Percentiles rank a stretch among this genome's conserved stretches.
phyloP scores from a whole-genome alignment of 176 grass and related monocot genomes.

The Musa beccarii region DNA sequence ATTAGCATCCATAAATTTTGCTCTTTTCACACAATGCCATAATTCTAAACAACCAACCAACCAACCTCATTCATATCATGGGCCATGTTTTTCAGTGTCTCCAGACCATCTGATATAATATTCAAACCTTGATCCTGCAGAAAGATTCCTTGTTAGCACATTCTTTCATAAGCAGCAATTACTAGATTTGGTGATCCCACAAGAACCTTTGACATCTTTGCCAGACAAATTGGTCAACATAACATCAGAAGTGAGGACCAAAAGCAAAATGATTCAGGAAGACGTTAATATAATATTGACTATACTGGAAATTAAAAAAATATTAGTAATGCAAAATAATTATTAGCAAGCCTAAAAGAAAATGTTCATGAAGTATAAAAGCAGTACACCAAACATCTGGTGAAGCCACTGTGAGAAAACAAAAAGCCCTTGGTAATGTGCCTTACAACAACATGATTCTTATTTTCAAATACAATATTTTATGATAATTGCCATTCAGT shows the following conservation, averaged over 20 bases:
- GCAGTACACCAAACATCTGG: neutral
- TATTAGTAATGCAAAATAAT: neutral
- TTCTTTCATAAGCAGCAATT: neutral
- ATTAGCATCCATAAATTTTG: constrained; percentile 5
- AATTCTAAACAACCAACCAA: constrained; percentile 9
- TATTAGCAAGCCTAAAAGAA: neutral
- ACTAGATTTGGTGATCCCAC: neutral
- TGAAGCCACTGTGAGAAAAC: neutral
- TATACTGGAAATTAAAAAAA: neutral
- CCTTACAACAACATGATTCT: neutral
- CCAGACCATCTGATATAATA: constrained; percentile 78
- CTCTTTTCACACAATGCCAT: constrained; percentile 4
- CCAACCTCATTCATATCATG: constrained; percentile 90
- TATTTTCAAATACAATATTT: too few relatives aligned
- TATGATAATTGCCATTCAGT: too few relatives aligned
- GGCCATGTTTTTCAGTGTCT: constrained; percentile 89
- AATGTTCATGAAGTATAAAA: neutral
- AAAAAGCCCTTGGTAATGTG: neutral
- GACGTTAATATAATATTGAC: too few relatives aligned
- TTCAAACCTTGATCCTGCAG: constrained; percentile 87
- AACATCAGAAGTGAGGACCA: neutral
- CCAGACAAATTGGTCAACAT: neutral
- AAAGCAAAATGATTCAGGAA: neutral
- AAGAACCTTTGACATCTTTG: neutral
- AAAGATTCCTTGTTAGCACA: neutral